Percentiles rank a stretch among this genome's conserved stretches.
Evolutionary conservation across 352 stramenopile species (phyloP).

Genomic region (Blastocystis hominis): DNA sequence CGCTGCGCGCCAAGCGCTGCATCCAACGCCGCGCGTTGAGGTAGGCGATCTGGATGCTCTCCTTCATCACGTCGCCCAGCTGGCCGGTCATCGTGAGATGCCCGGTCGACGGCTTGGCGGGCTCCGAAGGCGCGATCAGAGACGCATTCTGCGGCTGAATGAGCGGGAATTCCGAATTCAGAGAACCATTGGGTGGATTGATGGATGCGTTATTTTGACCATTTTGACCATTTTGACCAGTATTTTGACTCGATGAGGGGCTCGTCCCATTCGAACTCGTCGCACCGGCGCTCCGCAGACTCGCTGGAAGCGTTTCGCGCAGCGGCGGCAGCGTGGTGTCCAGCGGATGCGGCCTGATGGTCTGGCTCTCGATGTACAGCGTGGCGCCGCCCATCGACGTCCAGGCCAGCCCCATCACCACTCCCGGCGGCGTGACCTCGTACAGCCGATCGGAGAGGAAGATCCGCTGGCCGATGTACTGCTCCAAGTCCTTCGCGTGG

Average conservation of each 20-base stretch:
- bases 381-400: conserved; percentile 91
- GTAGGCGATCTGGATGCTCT: conserved; percentile 90
- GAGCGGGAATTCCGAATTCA: not conserved
- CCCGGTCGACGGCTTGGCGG: not conserved
- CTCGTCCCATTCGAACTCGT: not conserved
- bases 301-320: not conserved
- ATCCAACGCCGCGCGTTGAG: conserved; percentile 70
- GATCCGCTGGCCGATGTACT: conserved; percentile 93
- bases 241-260: not conserved
- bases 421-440: conserved; percentile 78
- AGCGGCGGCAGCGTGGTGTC: not conserved
- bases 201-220: not conserved
- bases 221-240: not conserved
- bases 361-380: conserved; percentile 87
- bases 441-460: conserved; percentile 94
- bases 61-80: conserved; percentile 94
- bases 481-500: conserved; percentile 81
- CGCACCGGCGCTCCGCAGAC: not conserved
- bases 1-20: conserved; percentile 21
- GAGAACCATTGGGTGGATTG: not conserved
- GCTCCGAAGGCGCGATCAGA: not conserved
- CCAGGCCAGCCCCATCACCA: conserved; percentile 97
- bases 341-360: conserved; percentile 38
- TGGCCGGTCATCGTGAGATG: conserved; percentile 79
- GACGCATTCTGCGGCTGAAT: not conserved